These are phyloP conservation scores for Codiaeum variegatum DNA, from an alignment of 441 rosid species.

Conservation along the genomic window DNA sequence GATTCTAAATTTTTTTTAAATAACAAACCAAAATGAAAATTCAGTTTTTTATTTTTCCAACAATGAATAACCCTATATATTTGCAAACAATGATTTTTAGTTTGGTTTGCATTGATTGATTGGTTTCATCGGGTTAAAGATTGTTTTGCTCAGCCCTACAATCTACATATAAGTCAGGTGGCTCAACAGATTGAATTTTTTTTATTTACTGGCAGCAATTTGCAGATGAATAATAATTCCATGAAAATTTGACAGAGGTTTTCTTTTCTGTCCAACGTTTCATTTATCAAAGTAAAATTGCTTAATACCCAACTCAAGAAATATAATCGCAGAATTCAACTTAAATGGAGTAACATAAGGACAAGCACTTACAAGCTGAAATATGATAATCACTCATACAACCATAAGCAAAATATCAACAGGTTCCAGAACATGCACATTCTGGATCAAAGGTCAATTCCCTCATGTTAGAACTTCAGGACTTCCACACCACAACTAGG, in stretches of 20 bases:
- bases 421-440: background rate
- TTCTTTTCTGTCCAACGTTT: no score
- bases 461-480: background rate
- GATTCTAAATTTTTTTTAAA: no score
- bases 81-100: no score
- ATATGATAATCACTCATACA: background rate
- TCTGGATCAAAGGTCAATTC: background rate
- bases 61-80: no score
- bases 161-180: background rate
- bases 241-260: background rate
- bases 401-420: background rate
- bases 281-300: background rate
- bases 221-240: background rate
- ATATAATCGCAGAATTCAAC: background rate
- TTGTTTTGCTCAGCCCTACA: no score
- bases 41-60: no score
- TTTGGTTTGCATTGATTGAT: no score
- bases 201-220: background rate
- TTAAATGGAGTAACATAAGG: background rate
- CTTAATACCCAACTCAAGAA: background rate
- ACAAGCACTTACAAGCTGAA: background rate
- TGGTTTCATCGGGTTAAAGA: no score
- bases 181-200: background rate
- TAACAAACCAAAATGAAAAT: no score
- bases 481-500: background rate